Base-by-base conservation (phyloP, 768 basidiomycete species). In the Mycena venus region DNA sequence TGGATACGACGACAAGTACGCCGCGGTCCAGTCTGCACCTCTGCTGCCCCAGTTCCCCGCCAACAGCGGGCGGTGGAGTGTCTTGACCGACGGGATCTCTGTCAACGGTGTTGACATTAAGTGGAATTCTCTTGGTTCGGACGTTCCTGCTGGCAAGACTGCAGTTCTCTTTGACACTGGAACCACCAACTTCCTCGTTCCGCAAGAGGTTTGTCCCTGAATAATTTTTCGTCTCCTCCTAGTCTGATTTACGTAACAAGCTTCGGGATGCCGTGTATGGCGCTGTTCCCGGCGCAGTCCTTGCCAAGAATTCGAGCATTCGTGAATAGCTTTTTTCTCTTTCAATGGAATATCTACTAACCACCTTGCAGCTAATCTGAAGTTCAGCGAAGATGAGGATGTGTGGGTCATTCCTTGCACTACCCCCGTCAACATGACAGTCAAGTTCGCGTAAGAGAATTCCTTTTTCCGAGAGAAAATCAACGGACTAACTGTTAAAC, bases 121-220 rank as follows among this genome's bases (percentile, higher is more conserved):
- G 0, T 76, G 88, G 60, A 71, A 59, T 5, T 85, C 88, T 0
- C 53, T n/a, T n/a, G 79, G 83, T 36, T 53, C 71, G 2, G 81
- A 80, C 3, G 79, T 83, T 6, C 82, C 85, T 9, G 69, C 73
- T 0, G 85, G 82, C 1, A 76, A 80, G 1, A 78, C 80, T n/a
- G 80, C 85, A 19, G 81, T 85, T 12, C 79, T 88, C 12, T 77
- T 88, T 47, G 88, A 88, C 53, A 89, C 86, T 5, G 88, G 88
- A 29, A 85, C 84, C 17, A 87, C 87, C 49, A 74, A 78, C 29
- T 83, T 84, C 21, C 80, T 84, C 3, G 74, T 88, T 56, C 83
- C 88, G 0, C 64, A 65, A 6, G 72, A 77, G 21, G 80, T 85
- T 0, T 8, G 47, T 53, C 15, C 9, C n/a, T 51, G 10, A 21